A percentile compares a stretch with the other conserved stretches of the same genome.
These are phyloP conservation scores for Xylaria polymorpha DNA, from an alignment of 2,329 filamentous ascomycete species.

Conservation along the genomic window DNA sequence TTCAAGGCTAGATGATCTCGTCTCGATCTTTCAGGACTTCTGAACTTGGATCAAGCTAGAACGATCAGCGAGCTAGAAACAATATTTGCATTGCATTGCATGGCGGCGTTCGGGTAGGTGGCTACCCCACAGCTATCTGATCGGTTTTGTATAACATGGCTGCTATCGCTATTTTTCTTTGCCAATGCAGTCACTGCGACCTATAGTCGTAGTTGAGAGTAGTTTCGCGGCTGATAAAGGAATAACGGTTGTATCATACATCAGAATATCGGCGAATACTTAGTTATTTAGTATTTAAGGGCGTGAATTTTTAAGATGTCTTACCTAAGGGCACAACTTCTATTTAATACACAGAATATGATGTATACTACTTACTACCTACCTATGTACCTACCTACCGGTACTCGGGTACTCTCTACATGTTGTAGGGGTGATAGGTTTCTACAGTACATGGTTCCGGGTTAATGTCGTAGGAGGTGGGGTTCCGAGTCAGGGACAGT, in stretches of 20 bases:
- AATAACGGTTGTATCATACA: conserved; percentile 6
- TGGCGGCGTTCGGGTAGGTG: conserved; percentile 46
- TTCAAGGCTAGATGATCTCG: conserved; percentile 82
- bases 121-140: conserved; percentile 17
- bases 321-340: too few relatives aligned
- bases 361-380: too few relatives aligned
- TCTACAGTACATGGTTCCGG: too few relatives aligned
- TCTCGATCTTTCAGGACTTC: conserved; percentile 83
- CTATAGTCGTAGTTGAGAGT: background rate
- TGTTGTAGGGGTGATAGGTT: too few relatives aligned
- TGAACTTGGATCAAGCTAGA: conserved; percentile 37
- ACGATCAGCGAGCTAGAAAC: conserved; percentile 23
- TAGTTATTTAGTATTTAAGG: too few relatives aligned
- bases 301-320: too few relatives aligned
- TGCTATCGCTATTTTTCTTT: conserved; percentile 8
- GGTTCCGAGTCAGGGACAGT: background rate
- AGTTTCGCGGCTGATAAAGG: conserved; percentile 3
- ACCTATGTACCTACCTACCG: too few relatives aligned
- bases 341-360: too few relatives aligned
- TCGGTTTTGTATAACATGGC: conserved; percentile 33
- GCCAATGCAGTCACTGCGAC: conserved; percentile 4
- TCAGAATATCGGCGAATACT: background rate
- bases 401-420: too few relatives aligned
- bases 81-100: conserved; percentile 44
- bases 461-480: background rate